Evolutionary conservation across 345 rosid species (phyloP).

Genomic region (Salix brachista): DNA sequence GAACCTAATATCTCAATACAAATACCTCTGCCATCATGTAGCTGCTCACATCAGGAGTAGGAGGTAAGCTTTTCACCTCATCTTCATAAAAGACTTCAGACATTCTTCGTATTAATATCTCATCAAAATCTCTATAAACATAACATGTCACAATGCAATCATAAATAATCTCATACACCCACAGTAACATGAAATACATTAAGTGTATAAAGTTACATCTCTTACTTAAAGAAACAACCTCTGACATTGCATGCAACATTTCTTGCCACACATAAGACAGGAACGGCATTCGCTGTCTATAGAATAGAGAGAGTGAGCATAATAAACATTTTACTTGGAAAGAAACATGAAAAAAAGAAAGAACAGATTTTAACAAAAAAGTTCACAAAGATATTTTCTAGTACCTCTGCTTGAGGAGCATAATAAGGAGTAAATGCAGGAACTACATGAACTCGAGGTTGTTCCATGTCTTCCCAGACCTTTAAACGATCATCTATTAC

Average conservation of each 20-base stretch:
- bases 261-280: conserved; percentile 92
- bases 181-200: conserved; percentile 4
- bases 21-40: conserved; percentile 88
- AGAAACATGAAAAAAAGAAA: conserved; percentile 4
- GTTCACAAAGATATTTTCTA: conserved; percentile 15
- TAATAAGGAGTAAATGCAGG: conserved; percentile 87
- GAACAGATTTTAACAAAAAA: conserved; percentile 4
- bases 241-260: conserved; percentile 99
- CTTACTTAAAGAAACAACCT: conserved; percentile 95
- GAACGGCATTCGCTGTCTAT: conserved; percentile 79
- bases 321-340: conserved; percentile 7
- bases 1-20: conserved; percentile 9
- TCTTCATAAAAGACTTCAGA: conserved; percentile 85
- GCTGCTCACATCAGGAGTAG: conserved; percentile 89
- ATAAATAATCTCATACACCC: not conserved
- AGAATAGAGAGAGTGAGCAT: not conserved
- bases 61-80: conserved; percentile 67
- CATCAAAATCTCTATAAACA: conserved; percentile 91
- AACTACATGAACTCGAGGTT: conserved; percentile 94
- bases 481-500: conserved; percentile 94
- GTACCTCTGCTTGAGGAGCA: conserved; percentile 99
- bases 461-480: conserved; percentile 99
- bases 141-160: conserved; percentile 2
- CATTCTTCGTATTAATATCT: conserved; percentile 63
- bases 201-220: conserved; percentile 13